Conservation (phyloP, 1,284 basidiomycete species). For the Ustilago crameri region DNA sequence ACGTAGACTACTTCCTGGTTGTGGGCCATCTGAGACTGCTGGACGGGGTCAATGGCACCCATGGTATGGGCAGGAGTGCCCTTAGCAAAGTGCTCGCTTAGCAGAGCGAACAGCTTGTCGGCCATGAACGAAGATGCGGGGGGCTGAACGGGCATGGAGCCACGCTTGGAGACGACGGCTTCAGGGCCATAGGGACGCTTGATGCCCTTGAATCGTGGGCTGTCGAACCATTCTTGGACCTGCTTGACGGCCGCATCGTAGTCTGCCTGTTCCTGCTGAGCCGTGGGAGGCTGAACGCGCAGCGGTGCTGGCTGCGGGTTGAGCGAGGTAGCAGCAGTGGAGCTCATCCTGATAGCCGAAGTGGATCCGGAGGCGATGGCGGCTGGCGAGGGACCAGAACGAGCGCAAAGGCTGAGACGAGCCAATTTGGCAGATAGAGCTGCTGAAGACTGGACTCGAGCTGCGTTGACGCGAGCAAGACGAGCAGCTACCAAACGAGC, state of each 20-base stretch:
- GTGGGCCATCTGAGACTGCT: conserved; percentile 96
- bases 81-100: conserved; percentile 76
- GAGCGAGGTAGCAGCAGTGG: conserved; percentile 71
- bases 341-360: conserved; percentile 69
- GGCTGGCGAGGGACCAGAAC: conserved; percentile 2
- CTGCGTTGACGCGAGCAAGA: conserved; percentile 44
- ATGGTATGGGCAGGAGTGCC: conserved; percentile 69
- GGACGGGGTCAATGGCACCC: conserved; percentile 79
- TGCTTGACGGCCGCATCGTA: conserved; percentile 76
- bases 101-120: conserved; percentile 80
- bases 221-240: conserved; percentile 79
- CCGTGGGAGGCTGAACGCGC: conserved; percentile 76
- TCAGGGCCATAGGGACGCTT: conserved; percentile 82
- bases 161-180: conserved; percentile 86
- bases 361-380: conserved; percentile 3
- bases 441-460: conserved; percentile 18
- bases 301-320: conserved; percentile 72
- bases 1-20: conserved; percentile 95
- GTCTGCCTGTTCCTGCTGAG: conserved; percentile 75
- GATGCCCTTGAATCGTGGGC: conserved; percentile 79
- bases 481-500: conserved; percentile 30
- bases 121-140: conserved; percentile 79
- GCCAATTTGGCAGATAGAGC: conserved; percentile 13
- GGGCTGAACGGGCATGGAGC: conserved; percentile 81
- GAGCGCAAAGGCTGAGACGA: conserved; percentile 17